These are phyloP conservation scores for Thraustochytrium sp. DNA, from an alignment of 352 stramenopile genomes.

Conservation along the genomic window DNA sequence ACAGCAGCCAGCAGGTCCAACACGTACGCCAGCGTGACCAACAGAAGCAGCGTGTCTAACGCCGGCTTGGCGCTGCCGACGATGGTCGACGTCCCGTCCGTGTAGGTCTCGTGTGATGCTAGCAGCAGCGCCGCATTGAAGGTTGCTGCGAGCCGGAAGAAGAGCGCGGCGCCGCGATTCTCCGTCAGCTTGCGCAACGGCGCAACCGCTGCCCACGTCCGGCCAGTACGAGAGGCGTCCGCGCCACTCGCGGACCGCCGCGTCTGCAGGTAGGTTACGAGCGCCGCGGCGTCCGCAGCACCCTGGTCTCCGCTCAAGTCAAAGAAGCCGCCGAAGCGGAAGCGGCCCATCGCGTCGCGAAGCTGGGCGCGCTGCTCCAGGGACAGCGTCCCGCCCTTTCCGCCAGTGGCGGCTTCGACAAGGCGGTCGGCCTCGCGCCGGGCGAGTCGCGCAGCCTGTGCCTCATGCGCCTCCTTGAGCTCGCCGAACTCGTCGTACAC, in stretches of 20 bases:
- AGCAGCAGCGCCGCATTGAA: not conserved
- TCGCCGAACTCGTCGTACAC: not conserved
- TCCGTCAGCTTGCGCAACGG: not conserved
- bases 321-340: not conserved
- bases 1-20: not conserved
- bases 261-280: not conserved
- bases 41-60: not conserved
- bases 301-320: not conserved
- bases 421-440: not conserved
- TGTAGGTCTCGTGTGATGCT: not conserved
- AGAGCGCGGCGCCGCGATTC: not conserved
- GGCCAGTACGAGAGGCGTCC: too few species aligned
- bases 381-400: not conserved
- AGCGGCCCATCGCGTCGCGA: not conserved
- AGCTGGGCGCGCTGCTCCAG: not conserved
- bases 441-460: not conserved
- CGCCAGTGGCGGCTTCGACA: not conserved
- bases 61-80: not conserved
- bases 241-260: too few species aligned
- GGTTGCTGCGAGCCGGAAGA: not conserved
- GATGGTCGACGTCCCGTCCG: not conserved
- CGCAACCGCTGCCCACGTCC: too few species aligned
- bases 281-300: not conserved
- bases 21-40: not conserved
- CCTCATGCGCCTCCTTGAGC: not conserved